Evolutionary conservation across 108 stramenopile species (phyloP), one percentile per base, ranked within the genome.

Genomic region (Seminavis robusta): DNA sequence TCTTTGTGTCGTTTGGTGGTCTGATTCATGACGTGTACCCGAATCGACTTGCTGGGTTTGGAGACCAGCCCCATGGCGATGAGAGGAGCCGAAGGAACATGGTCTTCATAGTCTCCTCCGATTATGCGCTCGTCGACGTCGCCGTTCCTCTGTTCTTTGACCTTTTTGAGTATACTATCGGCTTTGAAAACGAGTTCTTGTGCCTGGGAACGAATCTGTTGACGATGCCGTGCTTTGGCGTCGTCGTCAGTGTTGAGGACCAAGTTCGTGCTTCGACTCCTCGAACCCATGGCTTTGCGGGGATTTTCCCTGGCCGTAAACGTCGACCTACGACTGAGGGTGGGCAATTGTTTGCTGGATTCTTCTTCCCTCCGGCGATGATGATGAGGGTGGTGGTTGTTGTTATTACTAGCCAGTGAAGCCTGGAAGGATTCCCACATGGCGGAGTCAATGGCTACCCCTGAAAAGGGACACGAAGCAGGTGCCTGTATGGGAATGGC

Each of bases 11-110:
- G 43, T 8, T 29, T 37, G 10, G 58, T 52, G 16, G 36, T 41
- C 39, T 69, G 27, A 38, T 69, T 69, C 0, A 48, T 26, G 10
- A 69, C 41, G 26, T 43, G 38, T 17, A 69, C 41, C 23, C 61
- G 36, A 41, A 48, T n/a, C n/a, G n/a, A 47, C 7, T 15, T 40
- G 23, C 37, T 42, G 3, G 41, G 3, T 9, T 42, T 21, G 13
- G 41, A 42, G 3, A 17, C 41, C 21, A 4, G 3, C 41, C 3
- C 17, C 6, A 42, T 21, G 41, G 4, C 4, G 4, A 3, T 42
- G 41, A 21, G 3, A 7, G 41, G 41, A 42, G 21, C 3, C 3
- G 41, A 37, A 11, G 13, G 13, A 8, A 37, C 8, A 8, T 37
- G 36, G 36, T 8, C 36, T 11, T 37, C 10, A 8, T 11, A 8